phyloP scores from a whole-genome alignment of 495 filamentous ascomycete species.

The Cairneyella variabilis region DNA sequence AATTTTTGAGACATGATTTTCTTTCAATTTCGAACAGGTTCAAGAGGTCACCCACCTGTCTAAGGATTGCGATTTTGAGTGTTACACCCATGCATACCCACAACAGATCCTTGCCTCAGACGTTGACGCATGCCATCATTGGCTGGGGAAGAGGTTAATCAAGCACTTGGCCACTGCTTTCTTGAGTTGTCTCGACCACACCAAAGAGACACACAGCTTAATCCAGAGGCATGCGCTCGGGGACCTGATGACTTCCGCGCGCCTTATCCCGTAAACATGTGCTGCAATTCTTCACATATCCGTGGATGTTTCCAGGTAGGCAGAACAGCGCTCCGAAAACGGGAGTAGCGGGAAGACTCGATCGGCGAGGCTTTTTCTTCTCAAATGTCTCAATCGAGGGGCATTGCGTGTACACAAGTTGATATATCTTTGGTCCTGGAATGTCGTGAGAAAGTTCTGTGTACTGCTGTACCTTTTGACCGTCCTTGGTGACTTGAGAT shows the following conservation, averaged over 20 bases:
- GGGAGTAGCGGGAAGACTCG: slow-evolving; percentile 19
- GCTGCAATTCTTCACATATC: slow-evolving; percentile 10
- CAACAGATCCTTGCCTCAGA: slow-evolving; percentile 25
- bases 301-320: slow-evolving; percentile 18
- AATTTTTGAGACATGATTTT: neutral
- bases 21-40: neutral
- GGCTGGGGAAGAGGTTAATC: slow-evolving; percentile 18
- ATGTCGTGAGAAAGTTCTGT: slow-evolving; percentile 2
- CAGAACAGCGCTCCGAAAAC: slow-evolving; percentile 17
- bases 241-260: slow-evolving; percentile 13
- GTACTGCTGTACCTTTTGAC: neutral
- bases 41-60: slow-evolving; percentile 11
- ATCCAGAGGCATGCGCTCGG: slow-evolving; percentile 22
- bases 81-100: slow-evolving; percentile 17
- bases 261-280: no score
- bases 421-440: neutral
- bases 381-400: neutral
- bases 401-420: neutral
- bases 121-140: slow-evolving; percentile 26
- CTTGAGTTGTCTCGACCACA: slow-evolving; percentile 24
- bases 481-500: slow-evolving; percentile 6
- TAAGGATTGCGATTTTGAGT: slow-evolving; percentile 8
- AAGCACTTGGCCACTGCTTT: slow-evolving; percentile 24
- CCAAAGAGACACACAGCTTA: slow-evolving; percentile 1
- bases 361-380: neutral